Evolutionary conservation across 306 rosid genomes (phyloP).

Genomic region (Boehmeria nivea): DNA sequence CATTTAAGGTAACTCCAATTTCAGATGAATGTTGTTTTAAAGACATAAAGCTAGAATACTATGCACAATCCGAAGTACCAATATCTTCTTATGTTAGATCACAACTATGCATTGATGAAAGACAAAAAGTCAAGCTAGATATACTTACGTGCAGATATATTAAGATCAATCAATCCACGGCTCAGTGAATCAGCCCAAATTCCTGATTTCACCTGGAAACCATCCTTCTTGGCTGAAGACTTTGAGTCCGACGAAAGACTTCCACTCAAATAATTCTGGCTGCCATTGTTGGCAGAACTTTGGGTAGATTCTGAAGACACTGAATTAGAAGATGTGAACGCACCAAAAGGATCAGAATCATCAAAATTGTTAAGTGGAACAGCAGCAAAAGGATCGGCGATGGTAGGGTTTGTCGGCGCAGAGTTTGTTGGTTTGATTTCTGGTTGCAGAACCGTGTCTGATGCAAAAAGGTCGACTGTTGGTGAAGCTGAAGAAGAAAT

Average conservation of each 20-base stretch:
- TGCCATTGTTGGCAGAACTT: conserved; percentile 34
- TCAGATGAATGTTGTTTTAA: no score
- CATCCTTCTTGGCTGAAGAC: conserved; percentile 49
- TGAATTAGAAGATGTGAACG: conserved; percentile 63
- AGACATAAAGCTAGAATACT: background rate
- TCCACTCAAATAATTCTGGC: conserved; percentile 28
- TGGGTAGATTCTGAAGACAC: conserved; percentile 49
- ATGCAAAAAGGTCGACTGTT: conserved; percentile 67
- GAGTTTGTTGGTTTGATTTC: conserved; percentile 46
- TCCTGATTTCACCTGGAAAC: conserved; percentile 86
- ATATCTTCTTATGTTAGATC: background rate
- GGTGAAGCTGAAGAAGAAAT: conserved; percentile 48
- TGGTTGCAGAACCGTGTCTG: conserved; percentile 57
- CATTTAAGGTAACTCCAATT: background rate
- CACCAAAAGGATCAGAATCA: conserved; percentile 72
- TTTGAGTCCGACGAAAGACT: conserved; percentile 36
- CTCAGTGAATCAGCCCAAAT: conserved; percentile 96
- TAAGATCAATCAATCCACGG: conserved; percentile 97
- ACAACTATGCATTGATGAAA: no score
- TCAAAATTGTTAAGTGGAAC: conserved; percentile 80
- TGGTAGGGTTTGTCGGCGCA: conserved; percentile 34
- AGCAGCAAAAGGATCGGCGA: conserved; percentile 79
- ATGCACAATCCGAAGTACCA: background rate
- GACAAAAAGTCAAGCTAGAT: conserved; percentile 1
- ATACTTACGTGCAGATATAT: conserved; percentile 91